These are phyloP conservation scores for Ophiostoma ips DNA, from an alignment of 2,329 filamentous ascomycete species.

Conservation along the genomic window DNA sequence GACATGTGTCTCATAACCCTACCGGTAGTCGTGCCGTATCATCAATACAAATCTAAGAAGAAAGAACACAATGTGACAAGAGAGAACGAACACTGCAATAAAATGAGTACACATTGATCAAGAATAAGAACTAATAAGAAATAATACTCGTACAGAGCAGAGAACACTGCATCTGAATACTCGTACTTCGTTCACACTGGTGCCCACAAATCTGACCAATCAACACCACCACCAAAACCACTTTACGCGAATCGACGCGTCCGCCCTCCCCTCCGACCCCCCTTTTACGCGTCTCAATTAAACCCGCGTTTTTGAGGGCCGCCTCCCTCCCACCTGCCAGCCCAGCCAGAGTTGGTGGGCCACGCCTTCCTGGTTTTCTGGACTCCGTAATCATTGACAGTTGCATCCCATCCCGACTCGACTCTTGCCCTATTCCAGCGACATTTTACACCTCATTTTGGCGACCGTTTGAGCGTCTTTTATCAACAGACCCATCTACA, in stretches of 20 bases:
- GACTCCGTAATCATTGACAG: background rate
- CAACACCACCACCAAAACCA: slow-evolving; percentile 16
- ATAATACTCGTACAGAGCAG: too few relatives aligned
- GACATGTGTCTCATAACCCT: too few relatives aligned
- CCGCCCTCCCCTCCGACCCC: background rate
- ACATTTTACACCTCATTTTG: background rate
- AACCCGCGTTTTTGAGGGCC: slow-evolving; percentile 12
- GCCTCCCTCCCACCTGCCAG: background rate
- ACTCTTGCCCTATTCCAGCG: background rate
- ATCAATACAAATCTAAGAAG: too few relatives aligned
- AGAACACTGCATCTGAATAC: too few relatives aligned
- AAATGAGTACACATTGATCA: too few relatives aligned
- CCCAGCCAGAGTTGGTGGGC: slow-evolving; percentile 5
- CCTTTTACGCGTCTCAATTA: slow-evolving; percentile 15
- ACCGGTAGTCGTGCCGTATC: too few relatives aligned
- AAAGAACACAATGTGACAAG: too few relatives aligned
- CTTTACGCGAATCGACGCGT: slow-evolving; percentile 28
- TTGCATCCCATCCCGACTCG: background rate
- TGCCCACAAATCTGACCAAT: background rate
- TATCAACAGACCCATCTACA: background rate
- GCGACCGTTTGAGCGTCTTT: background rate
- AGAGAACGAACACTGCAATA: too few relatives aligned
- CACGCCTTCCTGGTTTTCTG: slow-evolving; percentile 8
- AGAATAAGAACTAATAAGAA: too few relatives aligned
- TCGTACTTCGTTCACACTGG: too few relatives aligned